phyloP scores from a whole-genome alignment of 805 yeast species.

The Kuraishia borneana region DNA sequence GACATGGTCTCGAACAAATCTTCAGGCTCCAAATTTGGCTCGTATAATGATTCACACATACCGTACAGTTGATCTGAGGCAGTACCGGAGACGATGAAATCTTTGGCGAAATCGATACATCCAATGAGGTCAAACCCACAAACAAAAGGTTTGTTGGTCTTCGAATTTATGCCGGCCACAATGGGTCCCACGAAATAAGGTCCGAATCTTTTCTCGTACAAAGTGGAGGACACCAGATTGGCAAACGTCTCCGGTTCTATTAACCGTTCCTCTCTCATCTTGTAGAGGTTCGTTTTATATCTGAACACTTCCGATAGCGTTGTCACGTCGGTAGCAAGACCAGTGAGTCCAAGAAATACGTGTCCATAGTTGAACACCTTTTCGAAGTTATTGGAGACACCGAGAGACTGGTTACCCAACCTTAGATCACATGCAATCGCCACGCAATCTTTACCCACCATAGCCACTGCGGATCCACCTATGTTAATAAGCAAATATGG shows the following conservation, averaged over 20 bases:
- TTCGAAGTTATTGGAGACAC: conserved; percentile 87
- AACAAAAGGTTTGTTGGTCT: conserved; percentile 74
- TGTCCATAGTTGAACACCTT: conserved; percentile 82
- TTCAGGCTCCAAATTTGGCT: conserved; percentile 88
- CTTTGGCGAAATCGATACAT: conserved; percentile 89
- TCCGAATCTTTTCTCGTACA: conserved; percentile 87
- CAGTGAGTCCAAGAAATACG: conserved; percentile 85
- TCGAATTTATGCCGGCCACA: conserved; percentile 88
- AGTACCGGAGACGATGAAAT: conserved; percentile 92
- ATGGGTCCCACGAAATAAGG: conserved; percentile 96
- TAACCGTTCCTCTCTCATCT: conserved; percentile 79
- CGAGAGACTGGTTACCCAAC: conserved; percentile 87
- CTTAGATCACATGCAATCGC: conserved; percentile 96
- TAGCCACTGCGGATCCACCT: conserved; percentile 96
- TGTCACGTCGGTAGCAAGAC: conserved; percentile 87
- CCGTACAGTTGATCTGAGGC: conserved; percentile 96
- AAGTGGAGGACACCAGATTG: conserved; percentile 78
- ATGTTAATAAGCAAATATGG: neutral
- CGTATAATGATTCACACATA: conserved; percentile 96
- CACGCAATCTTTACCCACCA: conserved; percentile 97
- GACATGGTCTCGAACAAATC: conserved; percentile 92
- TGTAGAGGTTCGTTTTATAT: conserved; percentile 78
- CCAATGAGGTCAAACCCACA: conserved; percentile 97
- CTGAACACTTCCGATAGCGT: conserved; percentile 78
- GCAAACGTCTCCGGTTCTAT: conserved; percentile 94